Evolutionary conservation across 805 yeast species (phyloP).

Genomic region (Ogataea neopini): DNA sequence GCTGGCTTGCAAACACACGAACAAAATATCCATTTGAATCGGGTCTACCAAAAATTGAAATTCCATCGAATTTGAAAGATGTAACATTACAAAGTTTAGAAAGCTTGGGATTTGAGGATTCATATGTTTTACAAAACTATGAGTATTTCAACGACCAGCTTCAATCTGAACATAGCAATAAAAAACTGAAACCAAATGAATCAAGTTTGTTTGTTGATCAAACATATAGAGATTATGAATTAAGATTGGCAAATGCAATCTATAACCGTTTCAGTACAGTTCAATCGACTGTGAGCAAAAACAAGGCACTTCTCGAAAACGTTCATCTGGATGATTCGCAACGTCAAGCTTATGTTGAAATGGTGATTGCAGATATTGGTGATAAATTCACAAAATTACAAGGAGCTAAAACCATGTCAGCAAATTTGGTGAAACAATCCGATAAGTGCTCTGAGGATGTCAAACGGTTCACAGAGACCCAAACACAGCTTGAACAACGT

Average conservation of each 20-base stretch:
- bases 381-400: conserved; percentile 40
- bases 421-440: conserved; percentile 31
- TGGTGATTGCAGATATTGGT: conserved; percentile 41
- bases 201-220: not conserved
- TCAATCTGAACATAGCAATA: conserved; percentile 15
- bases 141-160: conserved; percentile 19
- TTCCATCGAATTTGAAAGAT: conserved; percentile 16
- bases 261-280: conserved; percentile 35
- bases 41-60: conserved; percentile 16
- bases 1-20: conserved; percentile 31
- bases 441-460: conserved; percentile 36
- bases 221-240: conserved; percentile 34
- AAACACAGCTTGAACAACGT: conserved; percentile 9
- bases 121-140: conserved; percentile 17
- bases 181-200: conserved; percentile 26
- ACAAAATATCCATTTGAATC: conserved; percentile 22
- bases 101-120: conserved; percentile 14
- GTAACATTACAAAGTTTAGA: conserved; percentile 23
- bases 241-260: conserved; percentile 38
- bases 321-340: conserved; percentile 41
- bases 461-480: conserved; percentile 19
- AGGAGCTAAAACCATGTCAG: conserved; percentile 33
- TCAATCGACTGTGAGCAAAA: conserved; percentile 25
- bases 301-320: conserved; percentile 24
- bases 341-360: conserved; percentile 43